These are phyloP conservation scores for Neurospora sp. DNA, from an alignment of 495 filamentous ascomycete species.

Conservation along the genomic window DNA sequence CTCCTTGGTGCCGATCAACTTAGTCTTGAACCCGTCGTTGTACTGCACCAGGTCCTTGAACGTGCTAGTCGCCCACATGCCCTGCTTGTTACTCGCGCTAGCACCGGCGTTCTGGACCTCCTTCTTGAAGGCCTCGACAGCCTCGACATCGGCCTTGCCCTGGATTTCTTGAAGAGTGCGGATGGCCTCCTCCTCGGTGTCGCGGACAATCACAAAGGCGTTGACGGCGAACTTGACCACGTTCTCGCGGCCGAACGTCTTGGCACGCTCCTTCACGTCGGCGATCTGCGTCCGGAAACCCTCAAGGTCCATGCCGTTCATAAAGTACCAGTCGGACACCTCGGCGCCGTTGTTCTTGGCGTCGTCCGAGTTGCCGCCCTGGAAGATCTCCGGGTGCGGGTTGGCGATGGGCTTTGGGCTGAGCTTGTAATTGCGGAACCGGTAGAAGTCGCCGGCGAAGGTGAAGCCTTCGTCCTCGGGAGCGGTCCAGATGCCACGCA, in stretches of 20 bases:
- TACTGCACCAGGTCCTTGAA: constrained; percentile 41
- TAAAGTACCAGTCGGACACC: constrained; percentile 40
- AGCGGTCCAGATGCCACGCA: constrained; percentile 38
- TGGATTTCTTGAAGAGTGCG: constrained; percentile 36
- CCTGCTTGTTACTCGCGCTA: constrained; percentile 29
- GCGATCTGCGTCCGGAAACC: constrained; percentile 36
- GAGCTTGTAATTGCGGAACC: constrained; percentile 38
- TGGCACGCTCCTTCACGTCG: constrained; percentile 32
- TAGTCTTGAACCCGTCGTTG: constrained; percentile 43
- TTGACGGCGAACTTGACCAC: constrained; percentile 38
- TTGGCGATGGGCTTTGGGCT: constrained; percentile 34
- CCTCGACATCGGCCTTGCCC: constrained; percentile 37
- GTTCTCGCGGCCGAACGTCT: constrained; percentile 23
- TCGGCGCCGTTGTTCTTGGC: constrained; percentile 32
- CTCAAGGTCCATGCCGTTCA: constrained; percentile 41
- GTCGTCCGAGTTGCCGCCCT: constrained; percentile 38
- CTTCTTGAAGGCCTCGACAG: constrained; percentile 33
- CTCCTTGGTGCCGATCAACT: constrained; percentile 38
- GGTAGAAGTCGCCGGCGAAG: constrained; percentile 37
- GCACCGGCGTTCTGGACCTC: constrained; percentile 36
- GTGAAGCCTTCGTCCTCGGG: constrained; percentile 29
- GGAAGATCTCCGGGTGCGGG: constrained; percentile 38
- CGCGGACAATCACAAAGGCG: constrained; percentile 36
- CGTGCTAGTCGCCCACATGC: constrained; percentile 38
- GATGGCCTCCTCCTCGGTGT: constrained; percentile 39